Base-by-base conservation (phyloP, 768 basidiomycete species). In the Agaricus subrufescens region DNA sequence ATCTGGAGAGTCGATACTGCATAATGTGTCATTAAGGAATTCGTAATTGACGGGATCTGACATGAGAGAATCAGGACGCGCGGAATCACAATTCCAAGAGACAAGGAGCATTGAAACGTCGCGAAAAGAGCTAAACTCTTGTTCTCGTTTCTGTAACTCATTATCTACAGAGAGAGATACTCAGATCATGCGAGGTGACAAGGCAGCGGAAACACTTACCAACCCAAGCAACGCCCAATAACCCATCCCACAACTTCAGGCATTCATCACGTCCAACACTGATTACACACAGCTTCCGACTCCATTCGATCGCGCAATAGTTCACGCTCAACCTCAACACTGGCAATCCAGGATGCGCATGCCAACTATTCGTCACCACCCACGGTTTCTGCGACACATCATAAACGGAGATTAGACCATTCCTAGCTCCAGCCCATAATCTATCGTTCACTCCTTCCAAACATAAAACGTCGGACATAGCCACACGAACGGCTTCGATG, bases 51-150 rank as follows among this genome's bases (percentile, higher is more conserved):
- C 84, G 2, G 77, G 64, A n/a, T 81, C 80, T 23, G 83, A 82
- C 0, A 65, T 70, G 7, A 98, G 75, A 6, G 85, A 73, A 45
- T 89, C 87, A 0, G 96, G 95, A 61, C 88, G 85, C 3, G 87
- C 84, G 1, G 94, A 87, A 66, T 95, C 95, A 51, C 91, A 83
- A 67, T 98, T 99, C 94, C 94, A 99, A 0, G 94, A 86, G 46
- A 93, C 80, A 31, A 93, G 79, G 37, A 98, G 84, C 0, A 91
- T 73, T 2, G 80, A 87, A 57, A 97, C 72, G 19, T 86, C 75
- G 19, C 93, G 81, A 78, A 89, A 94, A 3, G 79, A 79, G 71
- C 89, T 91, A 70, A 87, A 98, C 14, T 84, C 75, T 0, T 74
- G 73, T 69, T 96, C 93, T 15, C 83, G 81, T 65, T 86, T 87